phyloP scores from a whole-genome alignment of 1,284 basidiomycete genomes.

The Malassezia caprae region DNA sequence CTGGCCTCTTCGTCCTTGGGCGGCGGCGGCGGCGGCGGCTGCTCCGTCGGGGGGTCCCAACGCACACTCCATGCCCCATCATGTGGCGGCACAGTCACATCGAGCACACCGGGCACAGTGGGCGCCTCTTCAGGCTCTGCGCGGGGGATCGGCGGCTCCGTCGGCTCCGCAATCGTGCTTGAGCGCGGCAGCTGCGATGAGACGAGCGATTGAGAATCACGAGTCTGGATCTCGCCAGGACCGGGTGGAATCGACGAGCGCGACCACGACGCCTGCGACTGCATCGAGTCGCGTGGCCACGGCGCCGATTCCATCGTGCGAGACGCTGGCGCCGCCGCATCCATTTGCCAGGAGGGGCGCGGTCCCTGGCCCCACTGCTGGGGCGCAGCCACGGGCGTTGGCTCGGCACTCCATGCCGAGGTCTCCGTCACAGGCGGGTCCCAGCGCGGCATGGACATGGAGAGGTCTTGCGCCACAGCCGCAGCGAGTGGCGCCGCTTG shows the following conservation, averaged over 20 bases:
- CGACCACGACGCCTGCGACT: neutral
- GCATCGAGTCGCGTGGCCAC: neutral
- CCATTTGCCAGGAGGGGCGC: neutral
- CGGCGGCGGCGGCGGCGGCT: neutral
- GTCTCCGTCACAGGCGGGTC: neutral
- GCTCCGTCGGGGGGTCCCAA: neutral
- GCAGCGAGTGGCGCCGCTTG: neutral
- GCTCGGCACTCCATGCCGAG: constrained; percentile 4
- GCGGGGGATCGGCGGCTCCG: neutral
- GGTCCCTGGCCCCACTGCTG: constrained; percentile 6
- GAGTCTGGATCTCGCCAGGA: neutral
- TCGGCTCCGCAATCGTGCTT: neutral
- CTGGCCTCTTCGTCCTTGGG: neutral
- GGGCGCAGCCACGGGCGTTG: neutral
- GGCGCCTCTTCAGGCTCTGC: neutral
- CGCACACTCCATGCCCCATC: constrained; percentile 10
- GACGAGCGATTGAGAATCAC: neutral
- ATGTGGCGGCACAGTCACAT: neutral
- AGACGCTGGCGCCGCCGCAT: neutral
- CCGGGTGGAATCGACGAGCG: neutral
- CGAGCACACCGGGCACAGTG: neutral
- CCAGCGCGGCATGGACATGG: neutral
- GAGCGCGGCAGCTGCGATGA: neutral
- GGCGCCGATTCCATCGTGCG: neutral
- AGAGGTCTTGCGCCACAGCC: neutral